phyloP scores from a whole-genome alignment of 495 filamentous ascomycete genomes.

The Pyrenopolyporus hunteri region DNA sequence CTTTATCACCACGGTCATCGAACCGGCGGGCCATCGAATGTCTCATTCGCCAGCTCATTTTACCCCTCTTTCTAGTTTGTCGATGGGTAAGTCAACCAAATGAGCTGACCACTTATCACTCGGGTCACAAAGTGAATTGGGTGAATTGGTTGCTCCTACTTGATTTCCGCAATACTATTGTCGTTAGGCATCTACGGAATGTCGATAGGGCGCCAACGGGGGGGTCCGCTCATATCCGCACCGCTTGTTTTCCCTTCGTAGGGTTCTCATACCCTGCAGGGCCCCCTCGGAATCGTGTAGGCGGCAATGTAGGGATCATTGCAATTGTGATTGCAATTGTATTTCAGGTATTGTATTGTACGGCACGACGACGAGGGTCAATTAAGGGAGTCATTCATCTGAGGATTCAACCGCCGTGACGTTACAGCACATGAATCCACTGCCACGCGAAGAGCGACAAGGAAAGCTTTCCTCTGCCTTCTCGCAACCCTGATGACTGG shows the following conservation, averaged over 20 bases:
- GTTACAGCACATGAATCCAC: conserved; percentile 41
- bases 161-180: conserved; percentile 28
- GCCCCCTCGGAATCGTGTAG: conserved; percentile 21
- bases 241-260: conserved; percentile 23
- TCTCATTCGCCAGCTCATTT: conserved; percentile 24
- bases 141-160: conserved; percentile 28
- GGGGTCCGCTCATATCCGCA: conserved; percentile 25
- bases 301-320: background rate
- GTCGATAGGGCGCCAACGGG: conserved; percentile 30
- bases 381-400: conserved; percentile 16
- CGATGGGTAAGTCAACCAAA: conserved; percentile 25
- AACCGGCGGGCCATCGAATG: conserved; percentile 29
- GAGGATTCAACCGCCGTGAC: conserved; percentile 21
- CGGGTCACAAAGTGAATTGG: conserved; percentile 21
- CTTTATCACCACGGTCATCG: conserved; percentile 27
- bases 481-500: conserved; percentile 3
- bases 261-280: conserved; percentile 7
- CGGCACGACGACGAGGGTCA: conserved; percentile 11
- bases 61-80: conserved; percentile 26
- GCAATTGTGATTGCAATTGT: background rate
- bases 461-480: conserved; percentile 11
- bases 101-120: conserved; percentile 16
- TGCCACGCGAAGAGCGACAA: conserved; percentile 35
- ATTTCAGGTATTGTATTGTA: conserved; percentile 10
- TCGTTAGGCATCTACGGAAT: conserved; percentile 36